Base-by-base conservation (phyloP, 768 basidiomycete genomes). In the Pleurotus platypus region DNA sequence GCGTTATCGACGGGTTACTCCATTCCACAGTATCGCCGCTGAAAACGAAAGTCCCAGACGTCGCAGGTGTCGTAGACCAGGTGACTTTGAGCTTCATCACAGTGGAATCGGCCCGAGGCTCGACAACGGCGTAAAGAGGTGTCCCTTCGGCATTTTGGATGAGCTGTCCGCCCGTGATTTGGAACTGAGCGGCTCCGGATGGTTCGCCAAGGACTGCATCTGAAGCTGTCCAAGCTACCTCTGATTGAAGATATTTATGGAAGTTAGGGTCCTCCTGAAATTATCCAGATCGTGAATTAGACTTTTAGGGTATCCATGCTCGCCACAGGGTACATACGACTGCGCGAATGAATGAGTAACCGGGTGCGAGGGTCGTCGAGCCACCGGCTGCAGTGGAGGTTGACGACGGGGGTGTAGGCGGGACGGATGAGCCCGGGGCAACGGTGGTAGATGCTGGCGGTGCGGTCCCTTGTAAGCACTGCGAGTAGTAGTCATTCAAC, bases 1-100 rank as follows among this genome's bases (percentile, higher is more conserved):
- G 67, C 43, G 68, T 64, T 56, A 84, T 76, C 40, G 73, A 67
- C 4, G 82, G 74, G 59, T 69, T 76, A 57, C 73, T 79, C 84
- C 84, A 85, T 61, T 81, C 77, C 39, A 85, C 69, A 9, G 81
- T 83, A 62, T 84, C 84, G 4, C 84, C 84, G 56, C 75, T 78
- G 68, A 77, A 85, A 30, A 71, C 69, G 64, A 84, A 85, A n/a
- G 74, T 76, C 11, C 74, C 80, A 5, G 74, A 71, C 0, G 78
- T 71, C 16, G 79, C 74, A 1, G 80, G 77, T 2, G 75, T 75
- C 24, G 68, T 71, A 16, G 74, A 71, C 81, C 82, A 84, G 40
- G 67, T 74, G 57, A 84, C 67, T 56, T 68, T 72, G 54, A 84
- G 76, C 64, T 80, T 83, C 60, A 65, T 71, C 9, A 76, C 79